These are phyloP conservation scores for Ensete glaucum DNA, from an alignment of 176 grass and related monocot species.

Conservation along the genomic window DNA sequence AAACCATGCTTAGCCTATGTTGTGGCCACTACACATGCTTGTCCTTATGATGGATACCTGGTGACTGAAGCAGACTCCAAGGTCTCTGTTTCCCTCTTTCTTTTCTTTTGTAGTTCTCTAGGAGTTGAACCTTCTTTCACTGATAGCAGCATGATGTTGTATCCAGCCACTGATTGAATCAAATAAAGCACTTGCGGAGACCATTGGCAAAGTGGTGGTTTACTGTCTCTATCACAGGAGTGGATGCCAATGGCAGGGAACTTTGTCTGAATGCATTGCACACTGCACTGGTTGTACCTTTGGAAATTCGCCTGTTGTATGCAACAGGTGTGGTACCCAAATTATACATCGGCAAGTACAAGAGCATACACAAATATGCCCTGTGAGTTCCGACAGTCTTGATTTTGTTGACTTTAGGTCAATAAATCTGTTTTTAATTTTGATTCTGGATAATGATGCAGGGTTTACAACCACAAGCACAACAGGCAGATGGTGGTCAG, in stretches of 20 bases:
- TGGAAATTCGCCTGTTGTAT: slow-evolving; percentile 89
- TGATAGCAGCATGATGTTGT: slow-evolving; percentile 17
- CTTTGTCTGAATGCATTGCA: slow-evolving; percentile 58
- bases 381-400: slow-evolving; percentile 41
- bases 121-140: not conserved
- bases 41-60: slow-evolving; percentile 96
- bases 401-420: not conserved
- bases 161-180: slow-evolving; percentile 71
- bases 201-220: slow-evolving; percentile 65
- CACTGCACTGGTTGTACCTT: slow-evolving; percentile 63
- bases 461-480: slow-evolving; percentile 63
- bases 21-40: slow-evolving; percentile 79
- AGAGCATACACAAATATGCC: slow-evolving; percentile 91
- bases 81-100: slow-evolving; percentile 32
- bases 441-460: slow-evolving; percentile 12
- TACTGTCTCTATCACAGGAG: slow-evolving; percentile 88
- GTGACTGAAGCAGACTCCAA: slow-evolving; percentile 94
- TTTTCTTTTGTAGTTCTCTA: not conserved
- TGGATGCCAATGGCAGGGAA: slow-evolving; percentile 90
- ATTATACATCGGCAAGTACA: slow-evolving; percentile 95
- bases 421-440: slow-evolving; percentile 13
- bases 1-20: slow-evolving; percentile 89
- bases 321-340: slow-evolving; percentile 77
- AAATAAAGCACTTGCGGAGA: slow-evolving; percentile 66
- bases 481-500: slow-evolving; percentile 39